A percentile compares a stretch with the other conserved stretches of the same genome.
Conservation (phyloP, 2,329 filamentous ascomycete species). For the Monosporascus cannonballus region DNA sequence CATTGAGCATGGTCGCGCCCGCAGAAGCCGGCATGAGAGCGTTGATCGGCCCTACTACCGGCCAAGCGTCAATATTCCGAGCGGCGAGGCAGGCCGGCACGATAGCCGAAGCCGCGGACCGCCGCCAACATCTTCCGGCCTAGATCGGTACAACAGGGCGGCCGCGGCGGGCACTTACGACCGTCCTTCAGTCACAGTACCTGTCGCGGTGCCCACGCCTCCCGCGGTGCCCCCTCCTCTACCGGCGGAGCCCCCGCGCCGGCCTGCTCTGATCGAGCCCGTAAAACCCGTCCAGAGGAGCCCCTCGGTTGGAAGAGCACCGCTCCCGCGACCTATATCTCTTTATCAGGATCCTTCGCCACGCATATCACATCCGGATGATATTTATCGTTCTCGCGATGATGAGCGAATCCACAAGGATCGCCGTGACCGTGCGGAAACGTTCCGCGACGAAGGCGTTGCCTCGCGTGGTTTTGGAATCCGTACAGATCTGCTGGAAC, state of each 20-base stretch:
- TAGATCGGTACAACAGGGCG: conserved; percentile 59
- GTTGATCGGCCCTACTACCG: conserved; percentile 49
- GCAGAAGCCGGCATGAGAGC: conserved; percentile 45
- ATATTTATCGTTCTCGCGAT: conserved; percentile 43
- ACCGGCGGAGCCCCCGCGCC: conserved; percentile 26
- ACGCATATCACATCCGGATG: conserved; percentile 38
- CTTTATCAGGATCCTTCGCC: conserved; percentile 45
- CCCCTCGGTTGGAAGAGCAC: conserved; percentile 24
- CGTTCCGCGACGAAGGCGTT: conserved; percentile 42
- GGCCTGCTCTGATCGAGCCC: conserved; percentile 24
- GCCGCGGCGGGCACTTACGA: conserved; percentile 38
- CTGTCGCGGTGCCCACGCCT: conserved; percentile 41
- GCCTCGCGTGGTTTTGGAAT: conserved; percentile 46
- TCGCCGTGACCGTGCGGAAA: conserved; percentile 35
- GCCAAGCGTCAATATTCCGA: conserved; percentile 44
- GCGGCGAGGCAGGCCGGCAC: conserved; percentile 41
- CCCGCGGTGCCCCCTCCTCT: conserved; percentile 35
- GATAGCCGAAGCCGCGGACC: conserved; percentile 43
- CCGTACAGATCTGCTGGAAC: conserved; percentile 33
- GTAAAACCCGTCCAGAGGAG: conserved; percentile 21
- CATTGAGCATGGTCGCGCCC: conserved; percentile 43
- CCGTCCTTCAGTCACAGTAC: conserved; percentile 37
- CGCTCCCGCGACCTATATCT: conserved; percentile 41
- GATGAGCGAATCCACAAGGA: conserved; percentile 39
- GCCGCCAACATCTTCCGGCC: conserved; percentile 63